phyloP scores from a whole-genome alignment of 228 moss, liverwort and hornwort genomes.

The Sphagnum fallax region DNA sequence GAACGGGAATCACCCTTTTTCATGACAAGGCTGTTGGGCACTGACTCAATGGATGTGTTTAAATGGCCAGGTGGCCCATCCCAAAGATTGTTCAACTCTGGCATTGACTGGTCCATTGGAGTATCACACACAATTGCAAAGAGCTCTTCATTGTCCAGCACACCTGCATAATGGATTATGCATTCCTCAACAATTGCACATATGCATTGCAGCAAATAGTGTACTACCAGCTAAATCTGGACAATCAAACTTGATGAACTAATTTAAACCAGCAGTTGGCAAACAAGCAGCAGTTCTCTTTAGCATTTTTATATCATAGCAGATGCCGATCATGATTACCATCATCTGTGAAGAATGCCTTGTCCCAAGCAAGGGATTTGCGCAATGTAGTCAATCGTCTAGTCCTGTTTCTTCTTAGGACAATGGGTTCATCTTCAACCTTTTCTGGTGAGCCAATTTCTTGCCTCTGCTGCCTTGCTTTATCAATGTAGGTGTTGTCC shows the following conservation, averaged over 20 bases:
- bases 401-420: constrained; percentile 29
- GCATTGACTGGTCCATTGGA: constrained; percentile 48
- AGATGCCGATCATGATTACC: constrained; percentile 19
- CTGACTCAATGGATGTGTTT: constrained; percentile 7
- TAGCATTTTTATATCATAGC: no score
- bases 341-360: constrained; percentile 86
- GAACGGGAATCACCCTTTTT: no score
- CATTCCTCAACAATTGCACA: no score
- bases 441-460: not conserved
- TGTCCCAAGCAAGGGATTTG: constrained; percentile 93
- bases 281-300: no score
- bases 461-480: constrained; percentile 30
- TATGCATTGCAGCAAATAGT: no score
- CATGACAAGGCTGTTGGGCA: no score
- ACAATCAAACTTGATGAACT: no score
- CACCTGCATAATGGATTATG: constrained; percentile 34
- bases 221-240: no score
- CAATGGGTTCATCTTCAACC: constrained; percentile 17
- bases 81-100: constrained; percentile 56
- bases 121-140: constrained; percentile 52
- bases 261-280: no score
- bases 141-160: constrained; percentile 79
- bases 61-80: constrained; percentile 28
- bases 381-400: constrained; percentile 61
- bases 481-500: constrained; percentile 27